Percentiles rank a stretch among this genome's conserved stretches.
phyloP scores from a whole-genome alignment of 1,284 basidiomycete genomes.

The Flammula alnicola region DNA sequence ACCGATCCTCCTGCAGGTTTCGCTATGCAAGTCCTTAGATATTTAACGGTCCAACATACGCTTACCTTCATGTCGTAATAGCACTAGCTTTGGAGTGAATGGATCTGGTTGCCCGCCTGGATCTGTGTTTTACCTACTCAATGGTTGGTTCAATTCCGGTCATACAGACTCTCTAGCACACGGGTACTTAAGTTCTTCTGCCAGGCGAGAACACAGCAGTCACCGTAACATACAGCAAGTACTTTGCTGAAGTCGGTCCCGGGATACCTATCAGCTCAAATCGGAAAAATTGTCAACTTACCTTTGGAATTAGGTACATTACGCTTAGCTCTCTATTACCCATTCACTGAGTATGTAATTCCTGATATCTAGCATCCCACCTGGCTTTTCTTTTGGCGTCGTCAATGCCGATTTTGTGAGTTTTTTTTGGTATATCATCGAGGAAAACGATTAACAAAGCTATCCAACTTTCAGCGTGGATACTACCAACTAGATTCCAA shows the following conservation, averaged over 20 bases:
- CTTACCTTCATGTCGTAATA: background rate
- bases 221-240: conserved; percentile 30
- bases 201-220: conserved; percentile 27
- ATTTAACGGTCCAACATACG: background rate
- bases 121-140: conserved; percentile 21
- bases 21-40: conserved; percentile 21
- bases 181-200: too few relatives aligned
- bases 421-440: too few relatives aligned
- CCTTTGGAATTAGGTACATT: conserved; percentile 29
- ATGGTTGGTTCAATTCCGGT: conserved; percentile 3
- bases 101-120: conserved; percentile 29
- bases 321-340: background rate
- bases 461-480: conserved; percentile 25
- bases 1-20: conserved; percentile 23
- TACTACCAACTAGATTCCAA: conserved; percentile 26
- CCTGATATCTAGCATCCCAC: conserved; percentile 23
- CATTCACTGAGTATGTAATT: background rate
- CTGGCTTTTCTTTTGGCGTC: conserved; percentile 30
- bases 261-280: conserved; percentile 26
- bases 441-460: too few relatives aligned
- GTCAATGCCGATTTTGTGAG: conserved; percentile 31
- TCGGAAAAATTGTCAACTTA: too few relatives aligned
- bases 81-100: conserved; percentile 25
- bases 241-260: conserved; percentile 30
- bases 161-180: background rate